Base-by-base conservation (phyloP, 1,284 basidiomycete species). In the Neolentinus lepideus region DNA sequence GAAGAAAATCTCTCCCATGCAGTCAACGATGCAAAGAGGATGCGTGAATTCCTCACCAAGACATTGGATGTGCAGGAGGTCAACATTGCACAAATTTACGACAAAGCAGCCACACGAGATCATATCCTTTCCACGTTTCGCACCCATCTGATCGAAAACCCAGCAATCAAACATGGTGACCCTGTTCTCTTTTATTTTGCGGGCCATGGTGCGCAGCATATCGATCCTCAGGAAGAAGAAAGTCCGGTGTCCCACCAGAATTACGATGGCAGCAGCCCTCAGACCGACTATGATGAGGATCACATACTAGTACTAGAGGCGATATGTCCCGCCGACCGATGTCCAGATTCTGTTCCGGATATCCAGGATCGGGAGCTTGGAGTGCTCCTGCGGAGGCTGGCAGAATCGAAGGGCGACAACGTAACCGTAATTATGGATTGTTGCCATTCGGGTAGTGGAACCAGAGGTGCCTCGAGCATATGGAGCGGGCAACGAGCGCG, bases 101-200 rank as follows among this genome's bases (percentile, higher is more conserved):
- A 76, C 54, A 59, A 65, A 25, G 22, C 64, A 14, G 74, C 73
- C 3, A 68, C 72, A 1, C 63, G 72, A 11, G 52, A 56, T 0
- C 61, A 35, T 4, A 73, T 75, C 50, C 54, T 74, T n/a, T 24
- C 56, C 8, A 63, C 56, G 0, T 67, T 76, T 54, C 21, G 56
- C 16, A 26, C 51, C 16, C 52, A 55, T 31, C 64, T 75, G 8
- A 47, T 60, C 1, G 56, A 66, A 22, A 66, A 69, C 52, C 27
- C 31, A 1, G 52, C 56, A 9, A 69, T 70, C 46, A 45, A 58
- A 21, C 56, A 59, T 33, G 63, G 64, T 27, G 59, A 64, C 3
- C 61, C 64, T 16, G 70, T 74, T 33, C 60, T 73, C 38, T 68
- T 75, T 46, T 73, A 67, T 57, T 75, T 65, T 54, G 69, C 72